phyloP scores from a whole-genome alignment of 2,329 filamentous ascomycete species.

The Hypoxylon sp. region DNA sequence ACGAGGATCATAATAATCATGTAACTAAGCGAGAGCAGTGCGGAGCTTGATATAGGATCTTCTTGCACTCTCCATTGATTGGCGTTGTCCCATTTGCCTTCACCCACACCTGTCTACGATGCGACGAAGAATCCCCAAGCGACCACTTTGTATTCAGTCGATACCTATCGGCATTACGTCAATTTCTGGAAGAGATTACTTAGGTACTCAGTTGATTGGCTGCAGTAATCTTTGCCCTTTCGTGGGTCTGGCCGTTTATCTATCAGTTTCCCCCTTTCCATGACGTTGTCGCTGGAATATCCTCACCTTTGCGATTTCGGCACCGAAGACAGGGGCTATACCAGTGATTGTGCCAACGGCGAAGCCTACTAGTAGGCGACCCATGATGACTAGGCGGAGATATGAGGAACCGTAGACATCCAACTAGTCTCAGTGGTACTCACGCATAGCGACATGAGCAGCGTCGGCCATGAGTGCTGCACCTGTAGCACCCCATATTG shows the following conservation, averaged over 20 bases:
- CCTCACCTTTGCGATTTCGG: conserved; percentile 55
- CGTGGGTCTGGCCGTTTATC: conserved; percentile 47
- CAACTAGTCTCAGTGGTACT: conserved; percentile 23
- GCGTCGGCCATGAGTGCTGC: conserved; percentile 57
- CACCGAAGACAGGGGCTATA: conserved; percentile 56
- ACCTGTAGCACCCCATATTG: conserved; percentile 55
- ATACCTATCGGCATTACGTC: too few relatives aligned
- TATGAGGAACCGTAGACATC: background rate
- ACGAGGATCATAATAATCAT: conserved; percentile 56
- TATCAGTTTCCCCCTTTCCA: background rate
- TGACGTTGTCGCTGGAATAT: background rate
- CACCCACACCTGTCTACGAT: conserved; percentile 55
- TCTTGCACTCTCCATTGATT: conserved; percentile 56
- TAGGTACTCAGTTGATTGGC: conserved; percentile 58
- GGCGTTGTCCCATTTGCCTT: conserved; percentile 53
- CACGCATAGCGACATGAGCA: conserved; percentile 56
- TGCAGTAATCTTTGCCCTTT: conserved; percentile 55
- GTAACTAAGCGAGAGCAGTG: conserved; percentile 53
- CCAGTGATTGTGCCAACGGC: conserved; percentile 57
- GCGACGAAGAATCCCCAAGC: conserved; percentile 58
- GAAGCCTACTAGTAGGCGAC: conserved; percentile 54
- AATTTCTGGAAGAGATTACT: conserved; percentile 21
- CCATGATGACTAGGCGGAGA: conserved; percentile 51
- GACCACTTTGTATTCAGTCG: conserved; percentile 49
- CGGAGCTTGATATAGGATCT: conserved; percentile 54